phyloP scores from a whole-genome alignment of 768 basidiomycete genomes.

The Leccinum arenicola region DNA sequence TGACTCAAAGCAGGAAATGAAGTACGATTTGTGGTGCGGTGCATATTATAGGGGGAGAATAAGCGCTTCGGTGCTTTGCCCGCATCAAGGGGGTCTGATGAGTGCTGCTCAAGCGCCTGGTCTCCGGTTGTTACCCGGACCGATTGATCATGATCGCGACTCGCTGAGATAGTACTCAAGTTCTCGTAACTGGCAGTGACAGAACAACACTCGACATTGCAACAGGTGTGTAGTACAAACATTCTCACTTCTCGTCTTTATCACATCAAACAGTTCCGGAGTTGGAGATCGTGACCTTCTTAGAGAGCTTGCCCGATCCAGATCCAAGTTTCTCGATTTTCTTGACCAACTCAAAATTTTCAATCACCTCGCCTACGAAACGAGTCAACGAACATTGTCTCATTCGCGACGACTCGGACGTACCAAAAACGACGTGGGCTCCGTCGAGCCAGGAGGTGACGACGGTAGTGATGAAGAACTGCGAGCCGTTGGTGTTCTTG shows the following conservation, averaged over 20 bases:
- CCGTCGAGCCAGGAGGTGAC: constrained; percentile 37
- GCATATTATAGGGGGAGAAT: background rate
- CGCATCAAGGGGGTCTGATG: background rate
- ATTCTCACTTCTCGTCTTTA: background rate
- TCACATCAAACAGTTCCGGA: constrained; percentile 2
- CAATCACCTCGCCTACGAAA: constrained; percentile 9
- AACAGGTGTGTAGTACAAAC: background rate
- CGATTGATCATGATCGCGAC: background rate
- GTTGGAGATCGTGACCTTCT: background rate
- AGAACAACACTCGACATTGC: background rate
- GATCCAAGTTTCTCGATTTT: background rate
- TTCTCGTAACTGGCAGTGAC: background rate
- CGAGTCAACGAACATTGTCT: background rate
- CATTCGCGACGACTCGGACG: background rate
- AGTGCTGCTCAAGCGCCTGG: background rate
- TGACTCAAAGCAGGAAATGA: too few relatives aligned
- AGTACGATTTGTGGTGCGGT: too few relatives aligned
- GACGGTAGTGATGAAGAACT: constrained; percentile 91
- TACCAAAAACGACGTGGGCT: constrained; percentile 18
- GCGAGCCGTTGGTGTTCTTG: constrained; percentile 80
- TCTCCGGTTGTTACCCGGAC: background rate
- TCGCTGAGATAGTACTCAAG: background rate
- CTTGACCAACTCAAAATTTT: background rate
- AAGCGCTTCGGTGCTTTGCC: background rate
- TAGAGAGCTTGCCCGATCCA: background rate